A percentile compares a stretch with the other conserved stretches of the same genome.
Conservation (phyloP, 1,284 basidiomycete species). For the Cerrena zonata region DNA sequence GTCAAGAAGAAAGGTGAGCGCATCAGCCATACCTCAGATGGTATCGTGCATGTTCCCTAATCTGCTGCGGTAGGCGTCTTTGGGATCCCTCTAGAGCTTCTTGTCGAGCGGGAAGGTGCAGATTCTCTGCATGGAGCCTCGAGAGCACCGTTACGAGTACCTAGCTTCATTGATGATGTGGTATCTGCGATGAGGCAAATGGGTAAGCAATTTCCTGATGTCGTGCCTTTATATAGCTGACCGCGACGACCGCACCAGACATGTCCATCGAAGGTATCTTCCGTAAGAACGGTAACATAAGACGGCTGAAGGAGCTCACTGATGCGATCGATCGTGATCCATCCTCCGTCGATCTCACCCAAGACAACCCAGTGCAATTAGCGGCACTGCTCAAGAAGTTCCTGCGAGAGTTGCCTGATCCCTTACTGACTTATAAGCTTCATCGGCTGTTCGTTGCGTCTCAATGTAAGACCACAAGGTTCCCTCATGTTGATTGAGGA, state of each 20-base stretch:
- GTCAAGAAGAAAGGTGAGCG: slow-evolving; percentile 82
- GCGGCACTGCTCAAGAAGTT: slow-evolving; percentile 97
- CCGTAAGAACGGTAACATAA: slow-evolving; percentile 96
- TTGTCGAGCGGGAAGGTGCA: slow-evolving; percentile 92
- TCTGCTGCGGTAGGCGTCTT: slow-evolving; percentile 62
- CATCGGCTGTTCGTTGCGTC: slow-evolving; percentile 86
- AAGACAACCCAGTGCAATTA: slow-evolving; percentile 95
- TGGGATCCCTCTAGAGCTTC: slow-evolving; percentile 85
- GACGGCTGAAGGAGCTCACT: slow-evolving; percentile 82
- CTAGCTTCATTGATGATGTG: slow-evolving; percentile 96
- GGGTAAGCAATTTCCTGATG: slow-evolving; percentile 83
- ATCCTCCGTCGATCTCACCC: slow-evolving; percentile 81
- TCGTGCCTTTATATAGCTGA: no score
- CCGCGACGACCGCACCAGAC: slow-evolving; percentile 62
- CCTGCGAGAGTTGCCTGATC: slow-evolving; percentile 92
- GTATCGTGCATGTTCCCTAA: slow-evolving; percentile 3
- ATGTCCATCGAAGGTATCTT: slow-evolving; percentile 99
- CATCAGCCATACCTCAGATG: not conserved
- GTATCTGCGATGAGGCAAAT: slow-evolving; percentile 98
- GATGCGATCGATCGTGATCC: slow-evolving; percentile 93
- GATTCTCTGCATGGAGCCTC: slow-evolving; percentile 90
- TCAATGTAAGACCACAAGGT: slow-evolving; percentile 63
- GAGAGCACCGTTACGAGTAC: slow-evolving; percentile 80
- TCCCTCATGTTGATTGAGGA: not conserved
- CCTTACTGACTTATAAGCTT: slow-evolving; percentile 89